Conservation (phyloP, 371 early-diverging fungal genomes). For the Saksenaea vasiformis region DNA sequence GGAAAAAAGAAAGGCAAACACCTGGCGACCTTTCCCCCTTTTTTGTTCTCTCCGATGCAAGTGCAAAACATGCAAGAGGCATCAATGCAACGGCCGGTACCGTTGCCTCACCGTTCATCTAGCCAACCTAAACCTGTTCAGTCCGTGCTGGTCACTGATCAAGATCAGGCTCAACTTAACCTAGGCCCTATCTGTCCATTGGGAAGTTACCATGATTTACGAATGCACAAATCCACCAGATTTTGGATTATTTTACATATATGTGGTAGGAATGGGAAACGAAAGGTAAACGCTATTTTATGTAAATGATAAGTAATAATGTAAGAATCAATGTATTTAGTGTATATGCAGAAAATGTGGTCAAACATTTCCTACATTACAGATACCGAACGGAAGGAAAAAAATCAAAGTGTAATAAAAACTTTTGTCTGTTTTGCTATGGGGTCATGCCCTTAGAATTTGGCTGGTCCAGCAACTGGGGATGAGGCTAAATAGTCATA, state of each 20-base stretch:
- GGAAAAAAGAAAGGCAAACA: too few relatives aligned
- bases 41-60: neutral
- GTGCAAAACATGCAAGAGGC: neutral
- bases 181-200: neutral
- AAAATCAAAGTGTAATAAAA: neutral
- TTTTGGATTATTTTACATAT: neutral
- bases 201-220: neutral
- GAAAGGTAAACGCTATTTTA: neutral
- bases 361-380: neutral
- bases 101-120: neutral
- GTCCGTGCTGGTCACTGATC: neutral
- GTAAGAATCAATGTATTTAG: neutral
- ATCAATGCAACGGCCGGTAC: neutral
- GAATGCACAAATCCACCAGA: neutral
- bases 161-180: neutral
- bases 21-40: neutral
- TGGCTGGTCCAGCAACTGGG: slow-evolving; percentile 17
- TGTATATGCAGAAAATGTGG: neutral
- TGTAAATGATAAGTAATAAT: too few relatives aligned
- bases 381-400: neutral
- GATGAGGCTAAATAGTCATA: slow-evolving; percentile 42
- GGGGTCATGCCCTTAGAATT: slow-evolving; percentile 2
- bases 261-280: neutral
- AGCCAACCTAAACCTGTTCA: neutral
- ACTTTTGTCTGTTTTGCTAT: slow-evolving; percentile 8